These are phyloP conservation scores for Fremontodendron californicum DNA, from an alignment of 345 rosid genomes.

Conservation along the genomic window DNA sequence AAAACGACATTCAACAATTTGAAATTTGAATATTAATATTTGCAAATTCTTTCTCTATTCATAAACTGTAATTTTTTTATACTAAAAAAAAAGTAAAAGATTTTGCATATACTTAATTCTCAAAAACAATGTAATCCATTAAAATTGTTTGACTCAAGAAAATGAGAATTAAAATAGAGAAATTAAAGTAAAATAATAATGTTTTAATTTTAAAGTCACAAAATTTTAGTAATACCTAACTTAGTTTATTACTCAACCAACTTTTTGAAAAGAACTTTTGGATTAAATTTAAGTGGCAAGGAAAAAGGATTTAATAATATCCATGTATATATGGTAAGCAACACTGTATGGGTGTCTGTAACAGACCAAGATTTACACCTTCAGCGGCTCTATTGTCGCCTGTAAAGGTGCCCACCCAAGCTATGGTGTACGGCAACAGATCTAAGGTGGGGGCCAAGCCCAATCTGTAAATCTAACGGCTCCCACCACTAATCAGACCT, in stretches of 20 bases:
- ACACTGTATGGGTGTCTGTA: not conserved
- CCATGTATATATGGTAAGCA: not conserved
- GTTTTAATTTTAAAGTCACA: too few species aligned
- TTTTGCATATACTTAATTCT: not conserved
- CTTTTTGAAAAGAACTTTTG: not conserved
- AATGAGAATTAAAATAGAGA: too few species aligned
- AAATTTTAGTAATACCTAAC: not conserved
- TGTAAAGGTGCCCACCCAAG: not conserved
- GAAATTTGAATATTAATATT: too few species aligned
- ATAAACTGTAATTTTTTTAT: too few species aligned
- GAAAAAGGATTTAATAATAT: not conserved
- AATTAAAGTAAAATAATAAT: not conserved
- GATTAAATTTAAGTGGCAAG: not conserved
- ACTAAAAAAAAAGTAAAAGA: too few species aligned
- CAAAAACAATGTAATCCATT: too few species aligned
- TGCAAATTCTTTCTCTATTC: too few species aligned
- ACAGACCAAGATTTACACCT: not conserved
- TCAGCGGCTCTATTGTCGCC: not conserved
- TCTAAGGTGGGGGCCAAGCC: not conserved
- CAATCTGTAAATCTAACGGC: conserved; percentile 12
- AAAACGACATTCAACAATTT: too few species aligned
- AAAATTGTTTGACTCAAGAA: too few species aligned
- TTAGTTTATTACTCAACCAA: not conserved
- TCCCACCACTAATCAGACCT: conserved; percentile 8
- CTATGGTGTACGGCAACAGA: conserved; percentile 8